Evolutionary conservation across 1,139 yeast species (phyloP), one percentile per base, ranked within the genome.

Genomic region (Protomyces arabidopsidicola): DNA sequence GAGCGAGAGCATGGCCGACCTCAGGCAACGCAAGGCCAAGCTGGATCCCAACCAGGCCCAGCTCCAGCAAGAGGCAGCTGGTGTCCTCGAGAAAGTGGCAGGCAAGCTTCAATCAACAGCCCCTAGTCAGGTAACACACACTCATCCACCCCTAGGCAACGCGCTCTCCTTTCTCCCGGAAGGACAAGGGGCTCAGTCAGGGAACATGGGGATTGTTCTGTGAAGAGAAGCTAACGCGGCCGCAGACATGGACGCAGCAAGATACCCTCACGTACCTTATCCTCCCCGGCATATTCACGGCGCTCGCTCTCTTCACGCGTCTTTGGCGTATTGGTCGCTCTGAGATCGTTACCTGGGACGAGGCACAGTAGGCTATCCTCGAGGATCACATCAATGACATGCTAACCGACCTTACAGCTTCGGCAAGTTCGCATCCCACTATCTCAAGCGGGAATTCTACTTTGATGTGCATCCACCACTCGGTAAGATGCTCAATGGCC

Each of bases 381-480:
- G 79, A 18, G 79, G 10, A 5, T 18, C 10, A 18, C 38, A 16
- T 16, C 18, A 34, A 20, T n/a, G 74, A 74, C 66, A 70, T 74
- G 39, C 73, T 74, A 67, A 50, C 10, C n/a, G 2, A 9, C 14
- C 14, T n/a, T 3, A 14, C 16, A 58, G 62, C 79, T 91, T 91
- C 74, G 98, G 97, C 67, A 90, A 90, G 75, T 91, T 91, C 74
- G 97, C 97, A 63, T 88, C 97, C 14, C 88, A 89, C 75, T 91
- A 91, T 77, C 79, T 91, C 70, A 86, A 91, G 79, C 96, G 89
- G 73, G 95, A 90, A 72, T 91, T 90, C 75, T 91, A 91, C 76
- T 97, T 90, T 74, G 99, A 93, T 77, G 98, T 93, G 66, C 99
- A 93, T 75, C 99, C 99, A 61, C 98, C 98, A 1, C 82, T 95